Evolutionary conservation across 164 flowering plant species (phyloP).

Genomic region (Sextonia rubra): DNA sequence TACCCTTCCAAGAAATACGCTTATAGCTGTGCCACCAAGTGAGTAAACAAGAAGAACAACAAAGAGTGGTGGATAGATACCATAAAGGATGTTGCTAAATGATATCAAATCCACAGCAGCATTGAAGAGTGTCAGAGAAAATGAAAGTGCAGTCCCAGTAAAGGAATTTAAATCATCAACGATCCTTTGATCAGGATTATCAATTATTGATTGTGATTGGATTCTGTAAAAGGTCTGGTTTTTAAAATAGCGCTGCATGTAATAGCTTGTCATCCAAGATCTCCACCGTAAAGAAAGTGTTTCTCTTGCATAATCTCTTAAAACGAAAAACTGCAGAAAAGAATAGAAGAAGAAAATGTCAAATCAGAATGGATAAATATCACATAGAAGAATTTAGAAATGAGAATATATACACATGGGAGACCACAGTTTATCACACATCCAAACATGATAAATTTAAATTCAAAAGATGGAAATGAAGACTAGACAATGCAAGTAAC

Average conservation of each 20-base stretch:
- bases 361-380: neutral
- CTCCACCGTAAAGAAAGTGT: conserved; percentile 87
- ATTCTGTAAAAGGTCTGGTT: conserved; percentile 78
- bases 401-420: neutral
- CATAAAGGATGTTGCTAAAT: conserved; percentile 87
- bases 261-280: conserved; percentile 94
- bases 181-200: conserved; percentile 97
- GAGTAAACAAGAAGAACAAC: conserved; percentile 79
- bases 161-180: conserved; percentile 96
- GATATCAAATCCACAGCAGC: conserved; percentile 87
- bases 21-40: conserved; percentile 89
- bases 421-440: neutral
- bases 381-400: neutral
- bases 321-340: conserved; percentile 66
- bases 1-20: conserved; percentile 89
- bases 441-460: neutral
- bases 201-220: conserved; percentile 87
- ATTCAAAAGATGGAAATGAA: neutral
- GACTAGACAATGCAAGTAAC: neutral
- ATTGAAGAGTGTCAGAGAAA: conserved; percentile 86
- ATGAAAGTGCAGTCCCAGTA: conserved; percentile 93
- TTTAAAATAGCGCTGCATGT: conserved; percentile 83
- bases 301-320: conserved; percentile 92
- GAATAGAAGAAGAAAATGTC: neutral
- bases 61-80: conserved; percentile 92